phyloP scores from a whole-genome alignment of 192 early-diverging fungal genomes.

The Backusella parvicylindrica region DNA sequence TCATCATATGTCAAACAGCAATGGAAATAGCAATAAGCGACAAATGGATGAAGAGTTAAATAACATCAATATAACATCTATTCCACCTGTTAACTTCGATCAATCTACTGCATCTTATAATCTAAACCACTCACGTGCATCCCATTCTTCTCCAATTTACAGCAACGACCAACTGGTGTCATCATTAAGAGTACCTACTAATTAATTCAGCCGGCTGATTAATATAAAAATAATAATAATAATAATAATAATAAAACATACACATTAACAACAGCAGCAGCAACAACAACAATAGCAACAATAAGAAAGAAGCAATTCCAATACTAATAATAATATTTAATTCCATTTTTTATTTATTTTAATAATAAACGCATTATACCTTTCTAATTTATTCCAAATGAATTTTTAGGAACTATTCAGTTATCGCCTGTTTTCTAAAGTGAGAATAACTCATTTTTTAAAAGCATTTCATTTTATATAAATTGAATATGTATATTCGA shows the following conservation, averaged over 20 bases:
- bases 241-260: neutral
- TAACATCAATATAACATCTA: neutral
- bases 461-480: neutral
- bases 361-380: neutral
- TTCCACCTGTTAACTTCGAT: neutral
- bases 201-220: conserved; percentile 1
- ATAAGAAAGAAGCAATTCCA: neutral
- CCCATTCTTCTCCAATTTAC: neutral
- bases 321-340: neutral
- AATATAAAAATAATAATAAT: neutral
- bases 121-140: neutral
- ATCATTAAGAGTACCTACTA: neutral
- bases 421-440: neutral
- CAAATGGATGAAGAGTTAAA: conserved; percentile 3
- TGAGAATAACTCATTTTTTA: neutral
- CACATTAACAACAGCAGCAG: neutral
- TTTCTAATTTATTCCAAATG: neutral
- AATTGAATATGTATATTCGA: neutral
- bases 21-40: neutral
- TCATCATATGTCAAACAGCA: neutral
- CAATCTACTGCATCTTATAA: neutral
- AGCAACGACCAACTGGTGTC: neutral
- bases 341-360: neutral
- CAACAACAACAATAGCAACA: neutral
- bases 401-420: neutral